Evolutionary conservation across 495 filamentous ascomycete species (phyloP), one percentile per base, ranked within the genome.

Genomic region (Hypomontagnella submonticulosa): DNA sequence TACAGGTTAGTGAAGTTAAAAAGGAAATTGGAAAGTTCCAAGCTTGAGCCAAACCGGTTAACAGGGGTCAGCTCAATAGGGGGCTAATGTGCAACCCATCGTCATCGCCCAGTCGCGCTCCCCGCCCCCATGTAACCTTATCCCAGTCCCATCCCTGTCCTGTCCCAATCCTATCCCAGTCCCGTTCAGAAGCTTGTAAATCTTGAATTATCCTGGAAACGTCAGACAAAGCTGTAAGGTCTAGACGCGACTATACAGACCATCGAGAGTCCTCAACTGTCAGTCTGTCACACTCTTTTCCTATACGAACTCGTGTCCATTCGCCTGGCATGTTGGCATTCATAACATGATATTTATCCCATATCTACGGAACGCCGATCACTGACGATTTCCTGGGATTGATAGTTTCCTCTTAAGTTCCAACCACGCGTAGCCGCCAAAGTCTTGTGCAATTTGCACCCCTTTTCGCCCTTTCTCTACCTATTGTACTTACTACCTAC

Each of bases 11-110:
- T 52, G 20, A 40, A 58, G 27, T 49, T 36, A 32, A 59, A 63
- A 55, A 68, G 55, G 55, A 60, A 55, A 63, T 69, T 56, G 56
- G 44, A 54, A 63, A 49, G 64, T 63, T 62, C 58, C 58, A 68
- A 68, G 49, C 49, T 49, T n/a, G 48, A 52, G 38, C 38, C 4
- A 38, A 43, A 27, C 23, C 23, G 23, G 23, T 27, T 27, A 27
- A 33, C 58, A 40, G 40, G 60, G 59, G 36, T 61, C 60, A 64
- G 59, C 60, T 65, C 10, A 4, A 57, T 66, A 61, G 61, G 66
- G 69, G 57, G 10, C 9, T 56, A 49, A 6, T 41, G 41, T 57
- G 52, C 50, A 44, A 58, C 57, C 54, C 46, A 54, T 50, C 66
- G 70, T 72, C 70, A 72, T 72, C 36, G 47, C 42, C 43, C 23